Evolutionary conservation across 1,284 basidiomycete genomes (phyloP), one percentile per base, ranked within the genome.

Genomic region (Leccinum olivaceoglutinosum): DNA sequence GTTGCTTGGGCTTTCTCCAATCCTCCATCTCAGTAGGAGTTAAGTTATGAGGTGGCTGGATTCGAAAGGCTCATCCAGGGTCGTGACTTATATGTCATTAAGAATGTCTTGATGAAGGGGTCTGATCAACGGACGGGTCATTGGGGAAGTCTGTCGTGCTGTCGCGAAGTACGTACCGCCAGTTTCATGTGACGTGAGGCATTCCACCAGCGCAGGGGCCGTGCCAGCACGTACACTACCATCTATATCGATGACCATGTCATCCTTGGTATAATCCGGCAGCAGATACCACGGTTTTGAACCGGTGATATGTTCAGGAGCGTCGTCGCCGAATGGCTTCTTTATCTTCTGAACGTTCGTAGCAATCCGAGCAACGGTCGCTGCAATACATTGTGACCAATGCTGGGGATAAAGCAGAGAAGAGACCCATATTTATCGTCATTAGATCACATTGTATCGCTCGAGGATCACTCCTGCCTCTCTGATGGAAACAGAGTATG

Each of bases 21-120:
- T 93, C 85, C 62, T 88, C 84, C 18, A 83, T 75, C 74, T 99
- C 90, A 1, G 81, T 74, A 1, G 81, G 76, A 5, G 78, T 81
- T 18, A 99, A 75, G 10, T 84, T 87, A 0, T 84, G 80, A 0
- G 96, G 97, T 12, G 91, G 82, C 56, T 85, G 78, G 53, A 97
- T 60, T 94, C 88, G 64, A 98, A 89, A 25, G 99, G 78, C 64
- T 94, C 90, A 62, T 93, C 85, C 18, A 94, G 80, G 1, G 89
- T 90, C 14, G 93, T 0, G 94, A 96, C 69, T 96, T 94, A 81
- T 95, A 98, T 1, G 97, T 99, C 85, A 98, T 91, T 66, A 99
- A 77, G 84, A 99, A 99, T 2, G 95, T 91, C 74, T 92, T 90
- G 74, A 88, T 92, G 78, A 93, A 99, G 6, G 86, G 81, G 74